Evolutionary conservation across 2,329 filamentous ascomycete genomes (phyloP), one percentile per base, ranked within the genome.

Genomic region (Cordyceps cicadae): DNA sequence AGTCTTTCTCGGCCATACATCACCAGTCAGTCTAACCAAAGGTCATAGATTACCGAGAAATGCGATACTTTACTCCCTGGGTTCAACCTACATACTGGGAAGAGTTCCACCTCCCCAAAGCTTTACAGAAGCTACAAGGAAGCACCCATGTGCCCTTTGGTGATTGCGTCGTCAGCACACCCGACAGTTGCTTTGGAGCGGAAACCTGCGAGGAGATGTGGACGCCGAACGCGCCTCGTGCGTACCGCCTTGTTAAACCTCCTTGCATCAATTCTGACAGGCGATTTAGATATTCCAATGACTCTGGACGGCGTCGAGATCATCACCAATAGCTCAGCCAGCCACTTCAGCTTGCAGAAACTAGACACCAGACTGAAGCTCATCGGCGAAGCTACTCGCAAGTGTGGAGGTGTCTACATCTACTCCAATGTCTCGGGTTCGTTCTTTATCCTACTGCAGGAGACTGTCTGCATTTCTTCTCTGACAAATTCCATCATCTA

Each of bases 311-410:
- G 90, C 5, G 83, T 85, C 6, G 89, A 90, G 67, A 85, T 91
- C 59, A 81, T 89, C 64, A 84, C 84, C 9, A 93, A 93, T 71
- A 84, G 80, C 3, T 85, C 80, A 58, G 88, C 85, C 7, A 85
- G 79, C 14, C 89, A 93, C 70, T 84, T 85, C 67, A 66, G 65
- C 19, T 63, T 73, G 19, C 78, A 83, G 14, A 92, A 92, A 70
- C 79, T 91, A 0, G 75, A 87, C 61, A 82, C 77, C 0, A 76
- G 86, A 2, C 74, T 91, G 32, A 79, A 83, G 5, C 74, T 92
- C 5, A 90, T 91, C 59, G 75, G 77, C 1, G 81, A 89, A 66
- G 85, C 85, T 0, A 90, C 87, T 0, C 75, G 79, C 8, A 87
- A 86, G 67, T 76, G 75, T 24, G 83, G 83, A 4, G 84, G 84